Evolutionary conservation across 1,284 basidiomycete genomes (phyloP).

Genomic region (Tylopilus sp.): DNA sequence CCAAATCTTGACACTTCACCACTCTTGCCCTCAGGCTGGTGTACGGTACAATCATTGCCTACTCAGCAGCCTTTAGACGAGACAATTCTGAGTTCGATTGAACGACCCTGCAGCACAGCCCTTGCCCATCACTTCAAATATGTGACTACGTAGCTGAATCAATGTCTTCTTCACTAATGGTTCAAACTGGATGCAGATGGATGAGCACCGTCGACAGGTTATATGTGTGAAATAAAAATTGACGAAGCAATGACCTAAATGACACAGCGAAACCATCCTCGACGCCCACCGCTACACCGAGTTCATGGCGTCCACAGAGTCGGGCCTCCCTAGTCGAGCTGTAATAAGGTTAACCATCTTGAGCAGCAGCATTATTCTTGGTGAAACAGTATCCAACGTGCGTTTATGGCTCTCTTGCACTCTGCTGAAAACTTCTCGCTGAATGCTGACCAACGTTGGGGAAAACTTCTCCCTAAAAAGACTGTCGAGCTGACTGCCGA

Average conservation of each 20-base stretch:
- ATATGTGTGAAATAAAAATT: neutral
- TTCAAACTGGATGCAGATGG: neutral
- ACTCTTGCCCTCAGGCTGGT: constrained; percentile 59
- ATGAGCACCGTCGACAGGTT: neutral
- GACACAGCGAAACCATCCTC: neutral
- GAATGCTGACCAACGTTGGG: constrained; percentile 37
- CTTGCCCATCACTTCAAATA: constrained; percentile 12
- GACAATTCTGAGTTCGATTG: constrained; percentile 73
- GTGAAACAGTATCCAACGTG: constrained; percentile 39
- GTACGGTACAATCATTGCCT: constrained; percentile 90
- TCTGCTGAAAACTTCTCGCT: constrained; percentile 37
- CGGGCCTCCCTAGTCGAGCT: constrained; percentile 28
- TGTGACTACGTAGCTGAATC: constrained; percentile 16
- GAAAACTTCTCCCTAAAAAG: constrained; percentile 39
- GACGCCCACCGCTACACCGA: constrained; percentile 1
- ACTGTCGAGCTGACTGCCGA: constrained; percentile 40
- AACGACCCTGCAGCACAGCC: neutral
- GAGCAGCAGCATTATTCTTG: constrained; percentile 34
- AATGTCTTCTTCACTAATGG: constrained; percentile 6
- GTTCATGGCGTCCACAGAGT: constrained; percentile 12
- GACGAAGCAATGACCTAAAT: constrained; percentile 2
- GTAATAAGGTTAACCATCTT: constrained; percentile 31
- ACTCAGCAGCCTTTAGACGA: constrained; percentile 79
- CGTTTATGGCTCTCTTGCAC: constrained; percentile 37
- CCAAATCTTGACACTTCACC: neutral